Conservation (phyloP, 1,284 basidiomycete species). For the Trichosporon coremiiforme region DNA sequence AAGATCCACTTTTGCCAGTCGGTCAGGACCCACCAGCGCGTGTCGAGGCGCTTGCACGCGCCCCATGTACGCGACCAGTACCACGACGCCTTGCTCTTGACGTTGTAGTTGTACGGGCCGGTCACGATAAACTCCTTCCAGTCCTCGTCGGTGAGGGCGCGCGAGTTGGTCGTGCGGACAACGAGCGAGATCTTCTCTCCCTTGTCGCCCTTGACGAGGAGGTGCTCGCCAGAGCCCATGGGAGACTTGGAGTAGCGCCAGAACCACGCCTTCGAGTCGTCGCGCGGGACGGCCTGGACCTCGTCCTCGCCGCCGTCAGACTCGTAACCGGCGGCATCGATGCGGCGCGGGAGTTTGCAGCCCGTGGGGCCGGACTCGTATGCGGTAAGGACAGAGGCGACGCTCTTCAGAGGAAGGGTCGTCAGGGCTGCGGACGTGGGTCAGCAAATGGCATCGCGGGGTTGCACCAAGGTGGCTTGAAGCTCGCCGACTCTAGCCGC, state of each 20-base stretch:
- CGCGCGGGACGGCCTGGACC: constrained; percentile 33
- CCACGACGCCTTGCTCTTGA: constrained; percentile 57
- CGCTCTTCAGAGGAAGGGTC: constrained; percentile 48
- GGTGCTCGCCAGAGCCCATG: constrained; percentile 56
- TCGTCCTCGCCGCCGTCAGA: constrained; percentile 52
- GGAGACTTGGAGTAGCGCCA: constrained; percentile 57
- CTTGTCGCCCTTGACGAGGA: constrained; percentile 47
- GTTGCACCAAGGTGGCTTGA: constrained; percentile 3
- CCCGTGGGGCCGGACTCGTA: constrained; percentile 44
- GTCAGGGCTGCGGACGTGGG: constrained; percentile 40
- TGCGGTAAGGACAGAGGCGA: constrained; percentile 51
- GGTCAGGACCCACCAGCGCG: constrained; percentile 55
- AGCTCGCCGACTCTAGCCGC: constrained; percentile 14
- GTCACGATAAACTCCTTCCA: constrained; percentile 56
- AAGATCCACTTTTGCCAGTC: constrained; percentile 57
- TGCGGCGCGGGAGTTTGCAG: constrained; percentile 32
- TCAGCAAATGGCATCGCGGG: constrained; percentile 12
- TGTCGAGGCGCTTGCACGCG: constrained; percentile 51
- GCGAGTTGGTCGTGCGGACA: constrained; percentile 56
- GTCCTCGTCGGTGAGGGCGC: constrained; percentile 52
- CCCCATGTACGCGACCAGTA: constrained; percentile 56
- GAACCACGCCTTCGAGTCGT: constrained; percentile 46
- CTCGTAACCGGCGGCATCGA: constrained; percentile 55
- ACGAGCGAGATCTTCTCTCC: constrained; percentile 50
- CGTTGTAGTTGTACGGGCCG: constrained; percentile 56